These are phyloP conservation scores for Torrubiella hemipterigena DNA, from an alignment of 2,329 filamentous ascomycete species.

Conservation along the genomic window DNA sequence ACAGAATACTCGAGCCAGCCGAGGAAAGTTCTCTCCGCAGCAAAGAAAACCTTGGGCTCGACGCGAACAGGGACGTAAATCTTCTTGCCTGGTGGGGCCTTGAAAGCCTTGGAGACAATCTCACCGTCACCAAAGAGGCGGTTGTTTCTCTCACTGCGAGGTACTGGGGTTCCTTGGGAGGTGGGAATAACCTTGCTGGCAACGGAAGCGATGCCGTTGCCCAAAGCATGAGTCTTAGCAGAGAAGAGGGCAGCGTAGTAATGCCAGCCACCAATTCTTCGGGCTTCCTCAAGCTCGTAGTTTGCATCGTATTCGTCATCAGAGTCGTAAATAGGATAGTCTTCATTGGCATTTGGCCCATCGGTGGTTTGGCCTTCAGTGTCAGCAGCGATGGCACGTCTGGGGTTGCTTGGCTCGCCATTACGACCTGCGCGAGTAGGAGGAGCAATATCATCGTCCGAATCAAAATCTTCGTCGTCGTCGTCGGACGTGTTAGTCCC, in stretches of 20 bases:
- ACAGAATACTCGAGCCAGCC: slow-evolving; percentile 97
- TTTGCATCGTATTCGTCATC: slow-evolving; percentile 63
- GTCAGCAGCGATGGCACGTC: slow-evolving; percentile 41
- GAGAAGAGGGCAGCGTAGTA: slow-evolving; percentile 54
- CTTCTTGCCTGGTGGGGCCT: slow-evolving; percentile 71
- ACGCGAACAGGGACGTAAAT: slow-evolving; percentile 94
- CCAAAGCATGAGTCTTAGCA: slow-evolving; percentile 30
- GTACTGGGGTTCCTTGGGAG: slow-evolving; percentile 43
- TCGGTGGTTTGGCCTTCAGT: slow-evolving; percentile 73
- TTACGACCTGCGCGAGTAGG: slow-evolving; percentile 8
- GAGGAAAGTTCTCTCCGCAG: slow-evolving; percentile 89
- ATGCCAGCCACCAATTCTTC: slow-evolving; percentile 61
- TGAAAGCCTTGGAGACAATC: slow-evolving; percentile 49
- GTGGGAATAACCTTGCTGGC: slow-evolving; percentile 41
- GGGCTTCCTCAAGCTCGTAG: slow-evolving; percentile 66
- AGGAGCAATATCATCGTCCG: slow-evolving; percentile 49
- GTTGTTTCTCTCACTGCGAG: slow-evolving; percentile 40
- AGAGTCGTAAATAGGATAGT: slow-evolving; percentile 85
- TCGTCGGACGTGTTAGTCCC: slow-evolving; percentile 69
- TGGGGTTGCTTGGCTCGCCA: slow-evolving; percentile 25
- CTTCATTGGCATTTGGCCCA: slow-evolving; percentile 46
- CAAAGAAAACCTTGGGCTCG: slow-evolving; percentile 96
- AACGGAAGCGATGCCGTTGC: slow-evolving; percentile 27
- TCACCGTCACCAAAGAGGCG: slow-evolving; percentile 42
- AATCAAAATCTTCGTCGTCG: slow-evolving; percentile 59